Conservation (phyloP, 441 rosid species). For the Populus hybrid region DNA sequence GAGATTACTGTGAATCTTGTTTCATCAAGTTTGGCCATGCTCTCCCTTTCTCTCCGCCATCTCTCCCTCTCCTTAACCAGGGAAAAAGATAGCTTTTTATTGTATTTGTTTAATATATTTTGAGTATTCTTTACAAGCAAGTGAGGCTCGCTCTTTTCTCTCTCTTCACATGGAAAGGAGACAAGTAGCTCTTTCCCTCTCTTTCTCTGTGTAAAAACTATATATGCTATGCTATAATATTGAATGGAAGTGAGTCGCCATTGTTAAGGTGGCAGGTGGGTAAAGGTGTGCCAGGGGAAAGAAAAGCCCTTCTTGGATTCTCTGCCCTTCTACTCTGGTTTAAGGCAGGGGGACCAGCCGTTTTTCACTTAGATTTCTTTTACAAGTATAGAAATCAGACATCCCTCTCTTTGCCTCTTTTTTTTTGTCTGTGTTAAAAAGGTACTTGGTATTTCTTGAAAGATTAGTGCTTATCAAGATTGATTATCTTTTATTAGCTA, state of each 20-base stretch:
- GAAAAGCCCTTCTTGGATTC: slow-evolving; percentile 6
- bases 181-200: not conserved
- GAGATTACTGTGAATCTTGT: not conserved
- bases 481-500: too few species aligned
- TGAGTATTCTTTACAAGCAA: not conserved
- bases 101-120: not conserved
- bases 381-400: too few species aligned
- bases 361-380: not conserved
- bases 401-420: not conserved
- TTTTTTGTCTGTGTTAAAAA: not conserved
- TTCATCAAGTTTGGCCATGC: not conserved
- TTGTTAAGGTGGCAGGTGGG: not conserved
- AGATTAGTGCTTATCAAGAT: too few species aligned
- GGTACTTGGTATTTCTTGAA: too few species aligned
- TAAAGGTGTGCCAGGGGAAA: not conserved
- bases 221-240: not conserved
- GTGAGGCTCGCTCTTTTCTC: not conserved
- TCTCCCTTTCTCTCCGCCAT: slow-evolving; percentile 8
- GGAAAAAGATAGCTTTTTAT: not conserved
- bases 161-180: slow-evolving; percentile 17
- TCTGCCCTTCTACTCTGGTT: not conserved
- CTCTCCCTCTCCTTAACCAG: not conserved
- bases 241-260: not conserved
- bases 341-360: slow-evolving; percentile 10
- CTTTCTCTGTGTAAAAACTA: not conserved